Evolutionary conservation across 306 rosid genomes (phyloP), one percentile per base, ranked within the genome.

Genomic region (Lathyrus tuberosus): DNA sequence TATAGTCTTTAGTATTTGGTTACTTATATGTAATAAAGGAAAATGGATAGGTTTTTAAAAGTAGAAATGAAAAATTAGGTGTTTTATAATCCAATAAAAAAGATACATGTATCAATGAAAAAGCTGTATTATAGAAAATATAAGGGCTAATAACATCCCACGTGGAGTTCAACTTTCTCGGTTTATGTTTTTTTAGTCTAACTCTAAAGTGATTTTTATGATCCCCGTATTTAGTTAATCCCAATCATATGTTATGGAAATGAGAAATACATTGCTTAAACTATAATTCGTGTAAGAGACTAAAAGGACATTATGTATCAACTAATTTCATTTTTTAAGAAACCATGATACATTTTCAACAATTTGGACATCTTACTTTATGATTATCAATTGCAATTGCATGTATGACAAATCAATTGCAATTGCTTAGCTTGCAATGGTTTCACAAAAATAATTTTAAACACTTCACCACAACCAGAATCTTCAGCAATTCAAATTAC

Each of bases 191-290:
- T 72, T 20, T 76, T 81, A 82, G 78, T 71, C 74, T 79, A 78
- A 75, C 76, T 70, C 44, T 56, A 38, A 31, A 71, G 53, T 59
- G 71, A 65, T 71, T 80, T 84, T 80, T 73, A 53, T 7, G 59
- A 83, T 83, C 90, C 87, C 84, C 83, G 84, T 81, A 84, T 70
- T 76, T 84, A 79, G 81, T 77, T 79, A 71, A 85, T 88, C 90
- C 86, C 89, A 81, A 84, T 57, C 67, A 52, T 10, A 35, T n/a
- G n/a, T n/a, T n/a, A 62, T 79, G 74, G 81, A 86, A 71, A 70
- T 64, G 63, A 44, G 18, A 62, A 74, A 51, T 78, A 54, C 80
- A 68, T 86, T 80, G 82, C 81, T 76, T 84, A 54, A 72, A 72
- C 77, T 70, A 76, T 58, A 72, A 67, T 77, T 62, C 20, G 26